Conservation (phyloP, 106 monocot species). For the Posidonia australis region DNA sequence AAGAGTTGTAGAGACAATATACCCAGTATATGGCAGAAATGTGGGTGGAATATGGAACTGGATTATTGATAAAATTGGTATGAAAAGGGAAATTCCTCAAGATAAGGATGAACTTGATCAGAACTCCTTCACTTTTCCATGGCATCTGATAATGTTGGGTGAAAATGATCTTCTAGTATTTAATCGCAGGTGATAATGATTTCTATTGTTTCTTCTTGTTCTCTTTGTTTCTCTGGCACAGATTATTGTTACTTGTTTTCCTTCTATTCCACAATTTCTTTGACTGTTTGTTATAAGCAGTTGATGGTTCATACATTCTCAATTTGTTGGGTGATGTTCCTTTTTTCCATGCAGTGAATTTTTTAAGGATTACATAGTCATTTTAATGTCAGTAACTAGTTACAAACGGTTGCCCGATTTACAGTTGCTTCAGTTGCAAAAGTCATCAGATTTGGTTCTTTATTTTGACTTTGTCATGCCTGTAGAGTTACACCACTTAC, state of each 20-base stretch:
- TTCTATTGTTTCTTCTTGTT: too few relatives aligned
- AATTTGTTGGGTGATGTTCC: too few relatives aligned
- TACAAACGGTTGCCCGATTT: too few relatives aligned
- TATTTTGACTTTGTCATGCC: too few relatives aligned
- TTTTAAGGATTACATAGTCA: too few relatives aligned
- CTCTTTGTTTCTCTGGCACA: background rate
- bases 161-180: constrained; percentile 46
- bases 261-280: background rate
- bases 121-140: constrained; percentile 37
- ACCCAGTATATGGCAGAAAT: constrained; percentile 34
- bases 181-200: constrained; percentile 45
- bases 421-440: too few relatives aligned
- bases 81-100: constrained; percentile 27
- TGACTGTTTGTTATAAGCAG: too few relatives aligned
- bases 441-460: too few relatives aligned
- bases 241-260: background rate
- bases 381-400: too few relatives aligned
- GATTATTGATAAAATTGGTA: constrained; percentile 61
- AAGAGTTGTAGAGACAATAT: constrained; percentile 59
- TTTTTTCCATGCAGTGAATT: too few relatives aligned
- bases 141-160: constrained; percentile 54
- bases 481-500: too few relatives aligned
- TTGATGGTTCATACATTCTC: too few relatives aligned
- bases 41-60: constrained; percentile 48
- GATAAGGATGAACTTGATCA: constrained; percentile 20